phyloP scores from a whole-genome alignment of 805 yeast species.

The Wickerhamomyces kurtzmanii region DNA sequence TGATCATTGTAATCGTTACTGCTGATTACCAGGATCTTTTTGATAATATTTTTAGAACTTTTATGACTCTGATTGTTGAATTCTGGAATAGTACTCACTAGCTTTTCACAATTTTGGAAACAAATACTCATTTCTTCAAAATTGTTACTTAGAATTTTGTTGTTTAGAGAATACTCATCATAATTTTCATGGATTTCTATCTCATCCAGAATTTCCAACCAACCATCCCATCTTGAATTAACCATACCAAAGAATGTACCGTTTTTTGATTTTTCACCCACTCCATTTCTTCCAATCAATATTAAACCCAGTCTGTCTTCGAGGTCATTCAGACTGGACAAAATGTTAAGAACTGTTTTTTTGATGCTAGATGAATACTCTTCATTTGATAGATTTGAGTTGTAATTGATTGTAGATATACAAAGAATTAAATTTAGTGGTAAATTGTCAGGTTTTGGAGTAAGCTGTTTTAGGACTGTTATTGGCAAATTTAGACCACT shows the following conservation, averaged over 20 bases:
- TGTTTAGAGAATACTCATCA: neutral
- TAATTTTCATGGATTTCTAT: slow-evolving; percentile 17
- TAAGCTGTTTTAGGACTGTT: slow-evolving; percentile 23
- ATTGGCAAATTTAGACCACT: slow-evolving; percentile 33
- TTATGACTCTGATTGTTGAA: too few species aligned
- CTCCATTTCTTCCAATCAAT: slow-evolving; percentile 34
- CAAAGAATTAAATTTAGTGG: slow-evolving; percentile 33
- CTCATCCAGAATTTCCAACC: slow-evolving; percentile 32
- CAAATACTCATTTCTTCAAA: neutral
- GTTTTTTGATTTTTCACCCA: slow-evolving; percentile 19
- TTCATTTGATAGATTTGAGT: slow-evolving; percentile 12
- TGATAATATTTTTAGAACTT: too few species aligned
- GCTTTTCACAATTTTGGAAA: neutral
- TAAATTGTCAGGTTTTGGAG: slow-evolving; percentile 28
- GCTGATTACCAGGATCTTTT: neutral
- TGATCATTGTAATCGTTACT: neutral
- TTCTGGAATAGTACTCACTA: too few species aligned
- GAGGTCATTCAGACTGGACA: slow-evolving; percentile 19
- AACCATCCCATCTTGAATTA: slow-evolving; percentile 34
- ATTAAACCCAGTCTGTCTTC: slow-evolving; percentile 38
- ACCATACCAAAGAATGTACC: slow-evolving; percentile 40
- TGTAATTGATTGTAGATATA: slow-evolving; percentile 27
- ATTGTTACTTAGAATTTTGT: too few species aligned
- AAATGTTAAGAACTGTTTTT: slow-evolving; percentile 15
- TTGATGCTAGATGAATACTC: slow-evolving; percentile 19